These are phyloP conservation scores for Cyberlindnera mycetangii DNA, from an alignment of 805 yeast genomes.

Conservation along the genomic window DNA sequence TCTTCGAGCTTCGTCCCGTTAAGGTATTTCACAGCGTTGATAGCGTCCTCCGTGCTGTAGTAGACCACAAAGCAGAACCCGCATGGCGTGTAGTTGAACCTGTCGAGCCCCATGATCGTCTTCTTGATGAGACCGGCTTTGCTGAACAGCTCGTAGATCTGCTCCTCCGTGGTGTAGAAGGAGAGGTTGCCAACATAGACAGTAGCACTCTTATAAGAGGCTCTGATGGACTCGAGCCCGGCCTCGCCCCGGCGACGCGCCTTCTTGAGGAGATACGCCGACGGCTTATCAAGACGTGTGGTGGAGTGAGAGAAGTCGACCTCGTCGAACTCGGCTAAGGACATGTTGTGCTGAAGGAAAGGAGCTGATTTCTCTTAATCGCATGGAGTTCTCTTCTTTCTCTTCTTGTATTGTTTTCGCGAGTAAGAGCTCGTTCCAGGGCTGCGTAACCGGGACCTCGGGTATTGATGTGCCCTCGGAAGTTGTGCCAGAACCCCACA, in stretches of 20 bases:
- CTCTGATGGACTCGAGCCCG: slow-evolving; percentile 62
- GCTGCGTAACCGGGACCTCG: too few species aligned
- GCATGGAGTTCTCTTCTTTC: too few species aligned
- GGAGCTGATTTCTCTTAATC: too few species aligned
- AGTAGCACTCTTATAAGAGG: slow-evolving; percentile 65
- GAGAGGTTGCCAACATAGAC: slow-evolving; percentile 90
- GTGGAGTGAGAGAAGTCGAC: slow-evolving; percentile 62
- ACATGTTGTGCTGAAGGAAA: slow-evolving; percentile 28
- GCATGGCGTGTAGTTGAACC: slow-evolving; percentile 89
- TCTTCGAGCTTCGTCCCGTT: slow-evolving; percentile 85
- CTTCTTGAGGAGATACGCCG: slow-evolving; percentile 61
- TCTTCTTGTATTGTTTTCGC: too few species aligned
- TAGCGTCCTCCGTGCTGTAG: slow-evolving; percentile 62
- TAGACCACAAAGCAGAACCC: slow-evolving; percentile 94
- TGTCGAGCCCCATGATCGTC: slow-evolving; percentile 92
- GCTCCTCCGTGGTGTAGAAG: slow-evolving; percentile 92
- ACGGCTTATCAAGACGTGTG: slow-evolving; percentile 67
- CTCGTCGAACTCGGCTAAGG: slow-evolving; percentile 49
- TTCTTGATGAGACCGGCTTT: slow-evolving; percentile 70
- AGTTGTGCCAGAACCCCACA: too few species aligned
- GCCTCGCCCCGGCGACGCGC: slow-evolving; percentile 44
- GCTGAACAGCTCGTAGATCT: slow-evolving; percentile 80
- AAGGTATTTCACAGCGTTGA: slow-evolving; percentile 78
- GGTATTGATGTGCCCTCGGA: too few species aligned
- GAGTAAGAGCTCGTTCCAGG: too few species aligned